These are phyloP conservation scores for Annulohypoxylon nitens DNA, from an alignment of 495 filamentous ascomycete genomes.

Conservation along the genomic window DNA sequence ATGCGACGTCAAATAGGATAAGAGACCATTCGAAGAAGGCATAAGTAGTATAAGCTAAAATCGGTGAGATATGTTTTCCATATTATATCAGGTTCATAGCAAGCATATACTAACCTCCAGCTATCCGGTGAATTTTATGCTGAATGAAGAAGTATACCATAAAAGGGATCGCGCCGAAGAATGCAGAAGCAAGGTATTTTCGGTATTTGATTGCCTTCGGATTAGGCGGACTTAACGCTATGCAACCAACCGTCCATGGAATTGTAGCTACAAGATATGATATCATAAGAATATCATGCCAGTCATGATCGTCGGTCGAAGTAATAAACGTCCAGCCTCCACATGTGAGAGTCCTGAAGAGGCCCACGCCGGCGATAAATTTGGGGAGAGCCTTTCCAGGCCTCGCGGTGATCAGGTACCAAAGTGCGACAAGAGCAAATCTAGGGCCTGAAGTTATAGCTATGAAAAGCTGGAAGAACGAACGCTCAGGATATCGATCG, in stretches of 20 bases:
- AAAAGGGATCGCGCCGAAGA: slow-evolving; percentile 92
- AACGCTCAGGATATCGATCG: slow-evolving; percentile 96
- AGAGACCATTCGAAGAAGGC: slow-evolving; percentile 98
- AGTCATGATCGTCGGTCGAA: slow-evolving; percentile 97
- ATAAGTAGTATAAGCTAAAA: slow-evolving; percentile 94
- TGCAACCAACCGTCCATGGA: slow-evolving; percentile 94
- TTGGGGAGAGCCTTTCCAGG: slow-evolving; percentile 82
- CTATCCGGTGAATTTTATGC: slow-evolving; percentile 94
- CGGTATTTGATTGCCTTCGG: slow-evolving; percentile 86
- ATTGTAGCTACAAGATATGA: slow-evolving; percentile 94
- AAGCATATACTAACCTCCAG: slow-evolving; percentile 78
- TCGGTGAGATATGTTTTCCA: slow-evolving; percentile 37
- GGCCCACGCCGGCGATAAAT: slow-evolving; percentile 80
- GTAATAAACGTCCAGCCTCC: slow-evolving; percentile 99
- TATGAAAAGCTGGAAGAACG: slow-evolving; percentile 96
- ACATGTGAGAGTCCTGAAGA: slow-evolving; percentile 93
- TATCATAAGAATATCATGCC: slow-evolving; percentile 99
- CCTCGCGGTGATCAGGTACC: slow-evolving; percentile 88
- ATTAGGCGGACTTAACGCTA: slow-evolving; percentile 90
- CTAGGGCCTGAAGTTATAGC: slow-evolving; percentile 94
- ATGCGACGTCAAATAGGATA: slow-evolving; percentile 94
- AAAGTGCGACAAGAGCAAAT: slow-evolving; percentile 90
- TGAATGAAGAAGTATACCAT: slow-evolving; percentile 98
- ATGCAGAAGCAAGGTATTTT: slow-evolving; percentile 83
- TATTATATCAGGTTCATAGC: background rate